phyloP scores from a whole-genome alignment of 2,329 filamentous ascomycete species.

The Niveomyces coronatus region DNA sequence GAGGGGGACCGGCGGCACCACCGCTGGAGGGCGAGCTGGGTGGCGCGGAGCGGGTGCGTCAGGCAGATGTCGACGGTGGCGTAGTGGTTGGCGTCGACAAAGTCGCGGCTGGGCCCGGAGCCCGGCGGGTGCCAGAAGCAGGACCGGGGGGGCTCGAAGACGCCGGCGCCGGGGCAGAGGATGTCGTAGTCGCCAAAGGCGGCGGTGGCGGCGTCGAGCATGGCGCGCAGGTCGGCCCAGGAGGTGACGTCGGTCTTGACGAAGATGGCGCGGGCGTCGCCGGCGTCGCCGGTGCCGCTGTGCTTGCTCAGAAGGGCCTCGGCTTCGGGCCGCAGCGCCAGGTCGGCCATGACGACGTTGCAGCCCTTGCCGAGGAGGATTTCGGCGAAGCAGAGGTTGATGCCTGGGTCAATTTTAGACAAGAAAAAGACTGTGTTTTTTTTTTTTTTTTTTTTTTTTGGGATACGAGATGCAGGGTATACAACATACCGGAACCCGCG shows the following conservation, averaged over 20 bases:
- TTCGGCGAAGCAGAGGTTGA: conserved; percentile 33
- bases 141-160: conserved; percentile 35
- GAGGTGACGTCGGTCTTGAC: conserved; percentile 33
- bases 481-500: conserved; percentile 17
- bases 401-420: conserved; percentile 26
- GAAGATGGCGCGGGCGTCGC: conserved; percentile 25
- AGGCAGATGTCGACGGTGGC: conserved; percentile 30
- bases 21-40: conserved; percentile 29
- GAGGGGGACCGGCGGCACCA: conserved; percentile 24
- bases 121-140: conserved; percentile 33
- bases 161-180: conserved; percentile 34
- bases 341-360: conserved; percentile 36
- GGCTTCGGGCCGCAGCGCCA: conserved; percentile 32
- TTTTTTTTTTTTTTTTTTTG: too few relatives aligned
- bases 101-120: conserved; percentile 22
- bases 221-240: conserved; percentile 26
- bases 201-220: conserved; percentile 23
- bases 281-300: conserved; percentile 2
- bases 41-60: conserved; percentile 29
- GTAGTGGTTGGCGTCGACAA: conserved; percentile 20
- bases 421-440: too few relatives aligned
- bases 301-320: conserved; percentile 21
- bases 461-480: not conserved
- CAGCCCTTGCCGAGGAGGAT: conserved; percentile 30
- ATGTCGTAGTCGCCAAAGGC: conserved; percentile 31